Evolutionary conservation across 345 rosid genomes (phyloP).

Genomic region (Arabidopsis suecica): DNA sequence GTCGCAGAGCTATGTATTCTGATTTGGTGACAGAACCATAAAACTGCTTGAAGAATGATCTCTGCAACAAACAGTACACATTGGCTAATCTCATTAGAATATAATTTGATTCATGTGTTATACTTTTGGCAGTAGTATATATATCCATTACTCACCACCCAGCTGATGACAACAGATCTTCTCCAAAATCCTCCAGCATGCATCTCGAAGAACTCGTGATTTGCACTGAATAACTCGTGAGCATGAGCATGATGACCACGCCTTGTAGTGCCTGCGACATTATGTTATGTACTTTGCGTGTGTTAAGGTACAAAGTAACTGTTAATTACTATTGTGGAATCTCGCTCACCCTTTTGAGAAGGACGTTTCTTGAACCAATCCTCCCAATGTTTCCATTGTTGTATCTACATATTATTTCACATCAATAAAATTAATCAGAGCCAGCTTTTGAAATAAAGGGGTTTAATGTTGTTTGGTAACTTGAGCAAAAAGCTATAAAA

Average conservation of each 20-base stretch:
- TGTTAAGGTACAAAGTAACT: background rate
- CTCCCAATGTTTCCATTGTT: conserved; percentile 88
- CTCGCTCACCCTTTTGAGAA: conserved; percentile 40
- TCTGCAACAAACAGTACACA: conserved; percentile 49
- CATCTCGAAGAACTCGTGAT: conserved; percentile 38
- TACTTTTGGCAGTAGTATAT: conserved; percentile 6
- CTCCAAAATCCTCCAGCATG: conserved; percentile 70
- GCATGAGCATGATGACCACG: conserved; percentile 36
- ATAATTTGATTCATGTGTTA: background rate
- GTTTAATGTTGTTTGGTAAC: background rate
- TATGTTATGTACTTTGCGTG: background rate
- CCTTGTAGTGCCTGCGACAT: conserved; percentile 37
- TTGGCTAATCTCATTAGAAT: background rate
- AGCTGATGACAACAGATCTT: conserved; percentile 65
- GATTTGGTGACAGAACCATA: conserved; percentile 77
- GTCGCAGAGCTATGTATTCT: conserved; percentile 71
- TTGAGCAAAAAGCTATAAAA: background rate
- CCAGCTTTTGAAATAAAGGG: background rate
- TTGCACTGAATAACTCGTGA: conserved; percentile 38
- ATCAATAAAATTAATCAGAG: conserved; percentile 4
- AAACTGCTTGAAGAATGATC: conserved; percentile 88
- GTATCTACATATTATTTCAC: conserved; percentile 52
- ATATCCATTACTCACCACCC: conserved; percentile 62
- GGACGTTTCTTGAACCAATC: conserved; percentile 41
- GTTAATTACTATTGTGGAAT: conserved; percentile 1